These are phyloP conservation scores for Colletotrichum sp. DNA, from an alignment of 2,329 filamentous ascomycete species.

Conservation along the genomic window DNA sequence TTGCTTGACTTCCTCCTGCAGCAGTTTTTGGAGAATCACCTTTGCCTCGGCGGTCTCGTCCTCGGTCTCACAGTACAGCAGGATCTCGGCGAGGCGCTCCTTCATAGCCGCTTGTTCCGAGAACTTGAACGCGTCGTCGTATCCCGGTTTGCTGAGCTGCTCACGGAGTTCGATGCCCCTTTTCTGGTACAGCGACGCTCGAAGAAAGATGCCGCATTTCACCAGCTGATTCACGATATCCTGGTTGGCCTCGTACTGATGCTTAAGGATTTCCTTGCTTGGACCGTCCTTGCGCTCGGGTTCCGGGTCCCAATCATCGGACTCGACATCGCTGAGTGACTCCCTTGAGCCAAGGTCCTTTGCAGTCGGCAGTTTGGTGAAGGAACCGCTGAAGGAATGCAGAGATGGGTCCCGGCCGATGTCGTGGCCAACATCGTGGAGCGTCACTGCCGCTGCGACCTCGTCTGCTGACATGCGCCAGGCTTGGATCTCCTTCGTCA, in stretches of 20 bases:
- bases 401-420: background rate
- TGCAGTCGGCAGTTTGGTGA: background rate
- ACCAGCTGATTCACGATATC: constrained; percentile 25
- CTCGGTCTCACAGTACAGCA: constrained; percentile 23
- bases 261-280: constrained; percentile 24
- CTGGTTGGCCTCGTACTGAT: constrained; percentile 27
- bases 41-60: constrained; percentile 25
- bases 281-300: constrained; percentile 22
- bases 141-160: constrained; percentile 18
- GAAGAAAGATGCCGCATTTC: constrained; percentile 24
- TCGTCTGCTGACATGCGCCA: constrained; percentile 31
- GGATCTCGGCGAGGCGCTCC: constrained; percentile 30
- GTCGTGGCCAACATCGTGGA: constrained; percentile 19
- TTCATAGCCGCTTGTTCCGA: constrained; percentile 26
- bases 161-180: constrained; percentile 26
- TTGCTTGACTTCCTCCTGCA: constrained; percentile 21
- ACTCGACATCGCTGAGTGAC: background rate
- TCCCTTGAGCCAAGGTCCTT: background rate
- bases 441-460: constrained; percentile 27
- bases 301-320: constrained; percentile 29
- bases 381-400: background rate
- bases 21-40: constrained; percentile 21
- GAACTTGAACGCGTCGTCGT: constrained; percentile 11
- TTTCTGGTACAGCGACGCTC: constrained; percentile 28
- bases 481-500: constrained; percentile 26